Conservation (phyloP, 352 stramenopile genomes). For the Phytophthora macrochlamydospora region DNA sequence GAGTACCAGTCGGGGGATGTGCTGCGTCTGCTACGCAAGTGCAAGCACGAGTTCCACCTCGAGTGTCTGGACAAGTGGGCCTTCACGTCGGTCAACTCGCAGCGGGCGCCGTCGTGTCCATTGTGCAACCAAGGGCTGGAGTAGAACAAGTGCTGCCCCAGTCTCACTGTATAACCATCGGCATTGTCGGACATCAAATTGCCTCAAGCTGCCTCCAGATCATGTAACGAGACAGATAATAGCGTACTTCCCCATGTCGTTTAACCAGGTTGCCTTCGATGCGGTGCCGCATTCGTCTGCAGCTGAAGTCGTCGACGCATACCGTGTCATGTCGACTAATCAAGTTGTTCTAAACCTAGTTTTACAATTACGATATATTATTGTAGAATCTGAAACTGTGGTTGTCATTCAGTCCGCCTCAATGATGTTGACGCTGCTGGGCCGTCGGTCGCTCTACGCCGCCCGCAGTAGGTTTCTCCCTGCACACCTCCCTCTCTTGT, state of each 20-base stretch:
- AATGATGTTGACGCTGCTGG: conserved; percentile 25
- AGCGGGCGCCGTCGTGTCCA: conserved; percentile 73
- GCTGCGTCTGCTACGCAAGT: conserved; percentile 78
- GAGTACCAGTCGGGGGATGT: conserved; percentile 82
- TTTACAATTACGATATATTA: too few relatives aligned
- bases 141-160: conserved; percentile 21
- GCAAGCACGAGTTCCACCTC: conserved; percentile 89
- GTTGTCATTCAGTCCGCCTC: background rate
- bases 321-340: too few relatives aligned
- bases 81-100: conserved; percentile 75
- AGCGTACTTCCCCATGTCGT: background rate
- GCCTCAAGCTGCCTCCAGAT: conserved; percentile 13
- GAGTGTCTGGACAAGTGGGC: conserved; percentile 91
- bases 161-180: background rate
- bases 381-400: background rate
- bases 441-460: conserved; percentile 13
- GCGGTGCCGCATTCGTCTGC: too few relatives aligned
- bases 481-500: background rate
- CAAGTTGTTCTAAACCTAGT: background rate
- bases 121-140: conserved; percentile 85
- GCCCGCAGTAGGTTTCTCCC: conserved; percentile 24
- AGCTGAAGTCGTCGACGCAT: too few relatives aligned
- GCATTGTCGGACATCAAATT: background rate
- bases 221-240: conserved; percentile 7
- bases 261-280: too few relatives aligned